phyloP scores from a whole-genome alignment of 2,329 filamentous ascomycete species.

The Calonectria naviculata region DNA sequence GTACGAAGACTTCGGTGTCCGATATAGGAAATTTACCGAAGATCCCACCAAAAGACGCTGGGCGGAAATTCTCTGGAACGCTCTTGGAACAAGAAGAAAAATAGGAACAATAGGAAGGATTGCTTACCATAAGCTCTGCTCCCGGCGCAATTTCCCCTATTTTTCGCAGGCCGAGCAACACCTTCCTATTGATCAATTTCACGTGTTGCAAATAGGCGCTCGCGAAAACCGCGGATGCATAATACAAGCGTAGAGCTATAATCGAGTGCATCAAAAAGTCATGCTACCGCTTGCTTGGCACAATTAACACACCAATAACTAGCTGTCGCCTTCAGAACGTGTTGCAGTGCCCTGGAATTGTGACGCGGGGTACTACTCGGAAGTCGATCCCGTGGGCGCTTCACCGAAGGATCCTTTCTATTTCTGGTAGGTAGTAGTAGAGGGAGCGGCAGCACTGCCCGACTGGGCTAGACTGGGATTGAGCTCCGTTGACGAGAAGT shows the following conservation, averaged over 20 bases:
- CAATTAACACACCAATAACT: conserved; percentile 10
- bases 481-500: not conserved
- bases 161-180: not conserved
- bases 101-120: not conserved
- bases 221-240: not conserved
- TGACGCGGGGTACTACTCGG: conserved; percentile 6
- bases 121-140: not conserved
- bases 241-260: not conserved
- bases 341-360: not conserved
- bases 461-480: conserved; percentile 7
- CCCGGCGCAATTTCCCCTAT: not conserved
- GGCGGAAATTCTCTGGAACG: not conserved
- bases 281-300: conserved; percentile 5
- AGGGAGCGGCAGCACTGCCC: conserved; percentile 6
- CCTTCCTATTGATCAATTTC: not conserved
- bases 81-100: not conserved
- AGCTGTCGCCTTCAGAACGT: not conserved
- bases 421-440: conserved; percentile 20
- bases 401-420: conserved; percentile 15
- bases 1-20: not conserved
- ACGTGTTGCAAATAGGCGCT: not conserved
- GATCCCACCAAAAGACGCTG: not conserved
- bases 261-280: not conserved
- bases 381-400: conserved; percentile 16
- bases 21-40: not conserved